Conservation (phyloP, 345 rosid genomes). For the Populus alba region DNA sequence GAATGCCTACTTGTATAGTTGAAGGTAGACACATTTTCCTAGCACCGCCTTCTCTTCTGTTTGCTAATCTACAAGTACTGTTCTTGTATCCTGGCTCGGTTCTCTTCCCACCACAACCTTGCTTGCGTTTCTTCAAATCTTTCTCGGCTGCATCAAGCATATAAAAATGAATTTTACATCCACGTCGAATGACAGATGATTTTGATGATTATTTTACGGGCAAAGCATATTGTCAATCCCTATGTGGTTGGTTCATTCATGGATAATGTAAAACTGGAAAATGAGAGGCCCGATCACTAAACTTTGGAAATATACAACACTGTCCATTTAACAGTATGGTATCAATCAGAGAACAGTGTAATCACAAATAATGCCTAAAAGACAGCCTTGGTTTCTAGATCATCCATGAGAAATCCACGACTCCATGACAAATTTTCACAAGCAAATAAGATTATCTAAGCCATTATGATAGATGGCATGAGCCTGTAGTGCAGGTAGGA, state of each 20-base stretch:
- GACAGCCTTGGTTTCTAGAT: neutral
- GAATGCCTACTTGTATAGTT: constrained; percentile 8
- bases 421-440: neutral
- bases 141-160: constrained; percentile 71
- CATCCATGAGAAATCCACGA: neutral
- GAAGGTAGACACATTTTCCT: constrained; percentile 6
- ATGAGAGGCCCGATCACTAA: neutral
- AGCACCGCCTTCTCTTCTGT: constrained; percentile 3
- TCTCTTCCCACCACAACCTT: constrained; percentile 95
- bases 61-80: constrained; percentile 57
- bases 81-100: constrained; percentile 85
- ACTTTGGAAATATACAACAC: neutral
- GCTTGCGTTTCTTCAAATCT: constrained; percentile 83
- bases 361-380: neutral
- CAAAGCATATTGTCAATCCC: neutral
- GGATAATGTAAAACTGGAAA: neutral
- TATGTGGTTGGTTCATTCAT: neutral
- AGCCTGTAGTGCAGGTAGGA: neutral
- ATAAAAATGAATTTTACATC: neutral
- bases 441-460: neutral
- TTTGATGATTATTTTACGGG: neutral
- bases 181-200: neutral
- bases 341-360: neutral
- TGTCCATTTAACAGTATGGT: neutral
- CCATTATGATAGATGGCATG: neutral